Base-by-base conservation (phyloP, 2,329 filamentous ascomycete genomes). In the Fusarium sp. region DNA sequence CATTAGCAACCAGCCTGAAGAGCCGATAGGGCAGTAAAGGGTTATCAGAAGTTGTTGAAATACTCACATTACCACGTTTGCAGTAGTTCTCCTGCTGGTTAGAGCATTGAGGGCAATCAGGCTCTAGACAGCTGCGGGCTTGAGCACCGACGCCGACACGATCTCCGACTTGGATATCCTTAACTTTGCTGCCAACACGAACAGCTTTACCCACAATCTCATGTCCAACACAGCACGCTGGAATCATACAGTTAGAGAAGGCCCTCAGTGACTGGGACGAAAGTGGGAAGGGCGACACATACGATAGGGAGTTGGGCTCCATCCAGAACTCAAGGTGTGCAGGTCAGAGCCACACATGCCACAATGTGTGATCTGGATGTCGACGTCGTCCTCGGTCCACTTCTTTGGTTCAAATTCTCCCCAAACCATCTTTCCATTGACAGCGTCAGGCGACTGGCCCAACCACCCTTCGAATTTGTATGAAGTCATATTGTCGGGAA, bases 41-140 rank as follows among this genome's bases (percentile, higher is more conserved):
- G 15, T 15, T 33, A 33, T 33, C 32, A 15, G 15, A 33, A 14
- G 15, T 13, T 33, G 5, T 15, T 3, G 32, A 33, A 33, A 15
- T 15, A 33, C 32, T 33, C 2, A 33, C 32, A 33, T 33, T 33
- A 33, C 32, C 32, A 33, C 32, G 32, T 33, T 33, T 33, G 81
- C 89, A 92, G 80, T 91, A 91, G 45, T 89, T 90, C 79, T 92
- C 88, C 70, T 90, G 89, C 68, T 88, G 85, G 69, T 86, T 86
- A 67, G 86, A 86, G 81, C 90, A 92, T 13, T 68, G 71, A 6
- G 56, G 48, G 50, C 73, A 75, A 28, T 10, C 62, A 26, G 72
- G 89, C 83, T 62, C 85, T 84, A 81, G 82, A 78, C 89, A 91
- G 28, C 88, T 87, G 75, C 26, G 26, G 9, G 26, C 26, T 26